Evolutionary conservation across 73 alveolate genomes (phyloP), one percentile per base, ranked within the genome.

Genomic region (Paramecium biaurelia): DNA sequence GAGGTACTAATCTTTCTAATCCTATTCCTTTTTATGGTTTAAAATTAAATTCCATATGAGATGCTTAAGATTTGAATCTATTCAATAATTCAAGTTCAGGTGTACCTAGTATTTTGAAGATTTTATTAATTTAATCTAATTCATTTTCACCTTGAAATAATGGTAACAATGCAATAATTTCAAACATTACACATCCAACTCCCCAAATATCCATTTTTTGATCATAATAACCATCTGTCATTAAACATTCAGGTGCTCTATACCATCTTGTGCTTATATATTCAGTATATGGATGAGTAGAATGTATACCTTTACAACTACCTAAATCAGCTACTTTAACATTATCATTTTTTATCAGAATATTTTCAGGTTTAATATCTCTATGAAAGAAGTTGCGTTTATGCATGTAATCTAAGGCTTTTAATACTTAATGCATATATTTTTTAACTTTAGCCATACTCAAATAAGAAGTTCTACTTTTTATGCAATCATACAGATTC

Each of bases 131-230:
- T 92, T 96, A 92, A 89, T 97, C 99, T 42, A 95, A 94, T 94
- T 97, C 99, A 92, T 97, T 95, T 45, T 97, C 97, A 10, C 99
- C 99, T 15, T 98, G 97, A 72, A 97, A 97, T n/a, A 97, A 82
- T 86, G 95, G 93, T 95, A 57, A 93, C 79, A 99, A 96, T 63
- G 99, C 96, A 43, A 99, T 93, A 56, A 99, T 95, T 85, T 97
- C 99, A 94, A 97, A 97, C 47, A 96, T 70, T 35, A 97, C 99
- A 86, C 99, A 96, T n/a, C 99, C 99, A 1, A 96, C 97, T 10
- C 99, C 99, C 99, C 99, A 97, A 59, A 97, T 72, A 93, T 97
- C 99, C 99, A 97, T 97, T 72, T 72, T 97, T 87, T 97, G 95
- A 41, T 93, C 97, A 93, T 97, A 97, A 85, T 94, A 96, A 42